Conservation (phyloP, 192 early-diverging fungal genomes). For the Coemansia sp. region DNA sequence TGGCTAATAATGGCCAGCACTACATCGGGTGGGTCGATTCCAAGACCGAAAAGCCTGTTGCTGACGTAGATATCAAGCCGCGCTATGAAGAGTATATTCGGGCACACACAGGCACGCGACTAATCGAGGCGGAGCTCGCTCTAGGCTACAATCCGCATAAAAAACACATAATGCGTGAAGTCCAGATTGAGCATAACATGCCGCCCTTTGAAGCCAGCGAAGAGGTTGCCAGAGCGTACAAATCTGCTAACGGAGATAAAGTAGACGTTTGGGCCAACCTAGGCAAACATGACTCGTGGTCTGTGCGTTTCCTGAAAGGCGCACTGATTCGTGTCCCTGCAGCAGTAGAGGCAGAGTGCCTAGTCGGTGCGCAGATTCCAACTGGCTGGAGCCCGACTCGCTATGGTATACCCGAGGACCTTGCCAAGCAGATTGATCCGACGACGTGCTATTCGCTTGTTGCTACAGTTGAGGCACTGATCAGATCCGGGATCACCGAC, state of each 20-base stretch:
- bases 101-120: conserved; percentile 76
- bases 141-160: too few relatives aligned
- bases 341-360: conserved; percentile 89
- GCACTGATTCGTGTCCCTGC: conserved; percentile 87
- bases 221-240: conserved; percentile 85
- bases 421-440: conserved; percentile 86
- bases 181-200: conserved; percentile 83
- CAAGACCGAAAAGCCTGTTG: conserved; percentile 72
- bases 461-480: conserved; percentile 87
- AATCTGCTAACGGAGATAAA: conserved; percentile 73
- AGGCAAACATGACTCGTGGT: conserved; percentile 66
- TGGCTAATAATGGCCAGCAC: neutral
- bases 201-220: conserved; percentile 79
- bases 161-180: conserved; percentile 88
- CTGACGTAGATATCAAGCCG: conserved; percentile 81
- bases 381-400: conserved; percentile 91
- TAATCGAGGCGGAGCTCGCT: conserved; percentile 28
- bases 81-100: conserved; percentile 90
- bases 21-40: conserved; percentile 83
- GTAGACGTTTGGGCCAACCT: conserved; percentile 55
- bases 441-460: conserved; percentile 87
- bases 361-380: conserved; percentile 89
- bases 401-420: conserved; percentile 90
- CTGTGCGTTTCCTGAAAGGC: conserved; percentile 79
- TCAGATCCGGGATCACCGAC: conserved; percentile 89